Percentiles rank a stretch among this genome's conserved stretches.
phyloP scores from a whole-genome alignment of 2,329 filamentous ascomycete species.

The Paecilomyces sp. region DNA sequence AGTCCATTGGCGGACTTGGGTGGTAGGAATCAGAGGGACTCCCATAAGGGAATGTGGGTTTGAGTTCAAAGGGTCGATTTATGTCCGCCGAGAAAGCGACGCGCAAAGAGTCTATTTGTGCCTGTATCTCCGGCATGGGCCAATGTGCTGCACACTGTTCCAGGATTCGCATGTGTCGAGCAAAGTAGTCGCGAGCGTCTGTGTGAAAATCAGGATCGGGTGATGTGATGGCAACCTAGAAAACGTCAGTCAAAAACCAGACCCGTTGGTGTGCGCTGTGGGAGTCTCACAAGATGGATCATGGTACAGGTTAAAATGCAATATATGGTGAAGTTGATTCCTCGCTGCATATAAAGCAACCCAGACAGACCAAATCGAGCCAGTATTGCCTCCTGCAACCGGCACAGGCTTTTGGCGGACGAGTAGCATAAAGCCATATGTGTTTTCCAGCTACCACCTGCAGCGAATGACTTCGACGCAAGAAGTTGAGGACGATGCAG shows the following conservation, averaged over 20 bases:
- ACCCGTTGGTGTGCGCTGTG: slow-evolving; percentile 13
- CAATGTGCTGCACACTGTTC: slow-evolving; percentile 76
- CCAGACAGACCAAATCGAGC: slow-evolving; percentile 70
- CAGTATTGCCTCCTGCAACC: slow-evolving; percentile 76
- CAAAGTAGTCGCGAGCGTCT: slow-evolving; percentile 83
- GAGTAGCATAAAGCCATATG: slow-evolving; percentile 82
- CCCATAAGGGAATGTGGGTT: slow-evolving; percentile 78
- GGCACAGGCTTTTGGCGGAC: slow-evolving; percentile 77
- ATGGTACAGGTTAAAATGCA: slow-evolving; percentile 85
- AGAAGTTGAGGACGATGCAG: slow-evolving; percentile 80
- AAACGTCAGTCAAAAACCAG: neutral
- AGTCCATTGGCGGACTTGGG: slow-evolving; percentile 53
- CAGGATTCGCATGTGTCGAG: slow-evolving; percentile 86
- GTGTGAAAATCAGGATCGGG: slow-evolving; percentile 81
- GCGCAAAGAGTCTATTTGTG: slow-evolving; percentile 80
- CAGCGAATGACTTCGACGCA: slow-evolving; percentile 63
- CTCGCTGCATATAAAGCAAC: slow-evolving; percentile 83
- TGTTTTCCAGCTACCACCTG: slow-evolving; percentile 73
- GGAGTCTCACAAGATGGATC: slow-evolving; percentile 73
- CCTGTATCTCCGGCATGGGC: slow-evolving; percentile 84
- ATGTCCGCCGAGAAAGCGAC: slow-evolving; percentile 86
- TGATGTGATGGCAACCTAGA: slow-evolving; percentile 80
- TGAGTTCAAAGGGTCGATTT: slow-evolving; percentile 79
- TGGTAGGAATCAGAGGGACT: slow-evolving; percentile 62
- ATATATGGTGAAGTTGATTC: slow-evolving; percentile 95